phyloP scores from a whole-genome alignment of 2,329 filamentous ascomycete genomes.

The Phaeoacremonium minimum region DNA sequence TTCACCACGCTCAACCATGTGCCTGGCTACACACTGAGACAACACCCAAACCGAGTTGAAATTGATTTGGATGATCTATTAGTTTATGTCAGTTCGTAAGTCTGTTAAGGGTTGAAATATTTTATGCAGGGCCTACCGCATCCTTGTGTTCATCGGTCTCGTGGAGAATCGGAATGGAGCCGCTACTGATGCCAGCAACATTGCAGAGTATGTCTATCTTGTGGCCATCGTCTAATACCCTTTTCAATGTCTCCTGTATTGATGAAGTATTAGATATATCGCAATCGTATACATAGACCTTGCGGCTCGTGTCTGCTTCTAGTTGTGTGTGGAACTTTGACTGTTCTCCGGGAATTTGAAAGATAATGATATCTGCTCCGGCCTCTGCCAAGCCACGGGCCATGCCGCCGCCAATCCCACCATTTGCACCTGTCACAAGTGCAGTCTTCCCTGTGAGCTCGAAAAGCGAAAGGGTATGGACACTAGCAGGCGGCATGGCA shows the following conservation, averaged over 20 bases:
- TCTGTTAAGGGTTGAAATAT: too few species aligned
- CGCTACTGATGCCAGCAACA: conserved; percentile 11
- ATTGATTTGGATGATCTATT: conserved; percentile 7
- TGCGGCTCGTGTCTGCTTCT: conserved; percentile 3
- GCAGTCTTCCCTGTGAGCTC: conserved; percentile 20
- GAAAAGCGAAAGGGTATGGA: conserved; percentile 19
- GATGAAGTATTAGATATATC: conserved; percentile 1
- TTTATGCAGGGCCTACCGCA: conserved; percentile 1
- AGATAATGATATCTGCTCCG: conserved; percentile 21
- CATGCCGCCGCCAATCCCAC: conserved; percentile 24
- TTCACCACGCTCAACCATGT: conserved; percentile 8
- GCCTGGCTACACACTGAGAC: conserved; percentile 7
- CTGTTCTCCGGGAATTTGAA: conserved; percentile 8
- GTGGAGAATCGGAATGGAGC: conserved; percentile 9
- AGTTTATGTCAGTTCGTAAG: too few species aligned
- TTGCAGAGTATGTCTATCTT: conserved; percentile 13
- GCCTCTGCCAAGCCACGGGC: conserved; percentile 22
- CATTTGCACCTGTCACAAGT: conserved; percentile 20
- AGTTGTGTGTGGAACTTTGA: conserved; percentile 7
- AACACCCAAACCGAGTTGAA: conserved; percentile 10
- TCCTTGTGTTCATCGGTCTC: conserved; percentile 12
- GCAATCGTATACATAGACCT: conserved; percentile 6
- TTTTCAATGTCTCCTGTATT: conserved; percentile 4
- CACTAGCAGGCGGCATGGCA: not conserved
- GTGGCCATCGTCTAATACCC: conserved; percentile 6